phyloP scores from a whole-genome alignment of 371 early-diverging fungal species.

The Rhizopus delemar region DNA sequence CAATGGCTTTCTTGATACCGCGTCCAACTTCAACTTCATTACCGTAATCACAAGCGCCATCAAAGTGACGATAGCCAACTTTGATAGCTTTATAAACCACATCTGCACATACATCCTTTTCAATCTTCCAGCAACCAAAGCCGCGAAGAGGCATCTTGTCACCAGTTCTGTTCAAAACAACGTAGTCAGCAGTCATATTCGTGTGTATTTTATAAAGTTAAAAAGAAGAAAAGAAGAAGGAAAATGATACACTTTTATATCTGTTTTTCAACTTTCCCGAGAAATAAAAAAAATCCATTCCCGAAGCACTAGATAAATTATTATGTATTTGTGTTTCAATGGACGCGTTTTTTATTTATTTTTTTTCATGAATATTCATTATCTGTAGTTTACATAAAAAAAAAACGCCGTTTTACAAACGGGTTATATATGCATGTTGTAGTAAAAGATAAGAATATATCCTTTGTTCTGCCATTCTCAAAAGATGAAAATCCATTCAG shows the following conservation, averaged over 20 bases:
- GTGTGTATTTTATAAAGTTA: not conserved
- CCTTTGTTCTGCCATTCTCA: no score
- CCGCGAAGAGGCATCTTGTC: slow-evolving; percentile 47
- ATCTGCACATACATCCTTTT: slow-evolving; percentile 30
- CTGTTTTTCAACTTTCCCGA: not conserved
- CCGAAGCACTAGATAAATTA: no score
- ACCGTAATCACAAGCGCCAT: slow-evolving; percentile 51
- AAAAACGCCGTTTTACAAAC: no score
- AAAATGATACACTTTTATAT: not conserved
- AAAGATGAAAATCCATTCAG: not conserved
- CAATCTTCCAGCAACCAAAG: slow-evolving; percentile 42
- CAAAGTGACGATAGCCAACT: slow-evolving; percentile 42
- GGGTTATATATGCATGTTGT: no score
- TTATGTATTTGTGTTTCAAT: no score
- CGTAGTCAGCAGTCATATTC: slow-evolving; percentile 26
- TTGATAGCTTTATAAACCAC: slow-evolving; percentile 46
- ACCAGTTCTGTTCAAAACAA: slow-evolving; percentile 32
- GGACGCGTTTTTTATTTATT: no score
- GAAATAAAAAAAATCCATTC: no score
- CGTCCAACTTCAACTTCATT: slow-evolving; percentile 71
- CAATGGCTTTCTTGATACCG: slow-evolving; percentile 51
- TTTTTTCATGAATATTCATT: no score
- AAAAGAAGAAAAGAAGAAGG: slow-evolving; percentile 2
- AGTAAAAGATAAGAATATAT: no score
- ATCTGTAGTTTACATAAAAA: no score